Percentiles rank a stretch among this genome's conserved stretches.
phyloP scores from a whole-genome alignment of 163 green algal genomes.

The Chlorella variabilis region DNA sequence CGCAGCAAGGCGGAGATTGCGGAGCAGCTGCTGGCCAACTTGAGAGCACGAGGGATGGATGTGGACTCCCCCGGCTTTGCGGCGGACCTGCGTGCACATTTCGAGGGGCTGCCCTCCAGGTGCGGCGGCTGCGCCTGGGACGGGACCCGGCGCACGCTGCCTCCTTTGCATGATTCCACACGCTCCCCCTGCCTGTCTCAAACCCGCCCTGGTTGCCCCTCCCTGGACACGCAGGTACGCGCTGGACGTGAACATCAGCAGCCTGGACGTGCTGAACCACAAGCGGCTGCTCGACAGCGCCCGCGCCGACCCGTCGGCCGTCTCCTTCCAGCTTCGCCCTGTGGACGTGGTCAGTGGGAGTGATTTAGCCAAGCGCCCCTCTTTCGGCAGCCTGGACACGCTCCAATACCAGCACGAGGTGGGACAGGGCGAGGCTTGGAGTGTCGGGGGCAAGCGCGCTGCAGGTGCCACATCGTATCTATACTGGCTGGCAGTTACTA shows the following conservation, averaged over 20 bases:
- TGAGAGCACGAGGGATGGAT: slow-evolving; percentile 73
- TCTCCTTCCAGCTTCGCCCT: slow-evolving; percentile 89
- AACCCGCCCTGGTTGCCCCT: background rate
- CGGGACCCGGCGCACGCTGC: background rate
- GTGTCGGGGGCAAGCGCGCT: no score
- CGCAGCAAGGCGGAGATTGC: slow-evolving; percentile 66
- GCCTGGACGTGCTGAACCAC: slow-evolving; percentile 90
- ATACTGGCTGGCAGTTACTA: no score
- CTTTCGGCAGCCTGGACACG: slow-evolving; percentile 56
- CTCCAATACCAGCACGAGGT: slow-evolving; percentile 28
- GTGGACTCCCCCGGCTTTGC: slow-evolving; percentile 66
- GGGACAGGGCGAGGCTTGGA: background rate
- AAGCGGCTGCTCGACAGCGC: slow-evolving; percentile 91
- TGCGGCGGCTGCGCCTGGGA: background rate
- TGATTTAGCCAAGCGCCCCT: slow-evolving; percentile 37
- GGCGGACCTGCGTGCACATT: slow-evolving; percentile 80
- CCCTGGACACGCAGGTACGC: slow-evolving; percentile 67
- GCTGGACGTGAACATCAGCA: slow-evolving; percentile 91
- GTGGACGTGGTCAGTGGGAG: slow-evolving; percentile 76
- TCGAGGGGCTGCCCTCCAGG: slow-evolving; percentile 81
- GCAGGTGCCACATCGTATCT: background rate
- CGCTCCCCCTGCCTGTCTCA: background rate
- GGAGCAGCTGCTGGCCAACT: slow-evolving; percentile 68
- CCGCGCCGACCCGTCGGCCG: slow-evolving; percentile 77
- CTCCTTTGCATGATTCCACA: background rate